A percentile compares a stretch with the other conserved stretches of the same genome.
Evolutionary conservation across 257 asterid genomes (phyloP).

Genomic region (Salvia splendens): DNA sequence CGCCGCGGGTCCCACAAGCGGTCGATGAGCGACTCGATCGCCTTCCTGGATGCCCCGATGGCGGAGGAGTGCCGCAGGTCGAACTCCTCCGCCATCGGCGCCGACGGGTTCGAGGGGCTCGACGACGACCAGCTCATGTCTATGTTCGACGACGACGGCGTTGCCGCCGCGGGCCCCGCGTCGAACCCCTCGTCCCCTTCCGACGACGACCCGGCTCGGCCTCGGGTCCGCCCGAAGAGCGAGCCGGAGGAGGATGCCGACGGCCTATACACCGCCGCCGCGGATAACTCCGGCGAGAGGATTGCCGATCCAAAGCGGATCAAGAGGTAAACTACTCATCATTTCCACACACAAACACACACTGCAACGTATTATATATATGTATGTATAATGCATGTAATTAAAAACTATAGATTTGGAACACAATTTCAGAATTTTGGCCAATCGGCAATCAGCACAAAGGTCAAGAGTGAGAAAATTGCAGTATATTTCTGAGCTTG

Average conservation of each 20-base stretch:
- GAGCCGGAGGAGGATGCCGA: constrained; percentile 72
- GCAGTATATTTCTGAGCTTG: constrained; percentile 90
- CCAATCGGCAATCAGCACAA: constrained; percentile 95
- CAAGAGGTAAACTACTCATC: constrained; percentile 53
- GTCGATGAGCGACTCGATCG: constrained; percentile 77
- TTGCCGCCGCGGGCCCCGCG: constrained; percentile 1
- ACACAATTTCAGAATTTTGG: constrained; percentile 59
- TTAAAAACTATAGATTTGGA: background rate
- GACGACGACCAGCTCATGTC: constrained; percentile 91
- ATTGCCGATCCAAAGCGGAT: constrained; percentile 83
- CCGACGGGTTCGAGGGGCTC: constrained; percentile 50
- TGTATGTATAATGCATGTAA: background rate
- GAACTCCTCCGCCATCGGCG: constrained; percentile 31
- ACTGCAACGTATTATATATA: background rate
- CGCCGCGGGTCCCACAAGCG: constrained; percentile 76
- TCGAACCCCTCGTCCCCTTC: constrained; percentile 80
- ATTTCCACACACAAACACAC: background rate
- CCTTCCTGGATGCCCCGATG: constrained; percentile 70
- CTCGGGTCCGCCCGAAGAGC: constrained; percentile 48
- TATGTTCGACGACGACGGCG: constrained; percentile 63
- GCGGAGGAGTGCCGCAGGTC: constrained; percentile 62
- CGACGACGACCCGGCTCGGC: constrained; percentile 40
- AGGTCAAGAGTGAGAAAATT: constrained; percentile 90
- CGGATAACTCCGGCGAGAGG: constrained; percentile 51
- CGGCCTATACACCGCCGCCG: background rate